phyloP scores from a whole-genome alignment of 805 yeast genomes.

The Cyberlindnera bimundalis region DNA sequence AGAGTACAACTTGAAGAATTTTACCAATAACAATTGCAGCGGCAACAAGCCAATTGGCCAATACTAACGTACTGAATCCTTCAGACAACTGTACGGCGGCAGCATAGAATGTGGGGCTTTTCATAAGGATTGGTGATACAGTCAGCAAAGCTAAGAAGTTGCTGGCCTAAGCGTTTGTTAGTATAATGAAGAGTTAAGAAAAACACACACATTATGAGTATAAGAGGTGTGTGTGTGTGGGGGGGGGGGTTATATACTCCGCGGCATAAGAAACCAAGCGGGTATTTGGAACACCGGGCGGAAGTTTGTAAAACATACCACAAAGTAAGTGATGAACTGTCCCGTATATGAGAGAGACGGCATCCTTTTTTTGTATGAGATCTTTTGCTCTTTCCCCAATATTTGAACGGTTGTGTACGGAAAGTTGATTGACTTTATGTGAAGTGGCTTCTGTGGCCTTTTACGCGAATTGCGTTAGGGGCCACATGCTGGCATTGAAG shows the following conservation, averaged over 20 bases:
- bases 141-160: conserved; percentile 34
- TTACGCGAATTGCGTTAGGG: too few species aligned
- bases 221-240: too few species aligned
- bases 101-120: conserved; percentile 42
- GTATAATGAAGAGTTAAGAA: too few species aligned
- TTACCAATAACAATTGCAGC: conserved; percentile 40
- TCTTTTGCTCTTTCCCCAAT: background rate
- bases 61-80: conserved; percentile 41
- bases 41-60: conserved; percentile 44
- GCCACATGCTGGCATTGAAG: too few species aligned
- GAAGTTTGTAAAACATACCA: conserved; percentile 5
- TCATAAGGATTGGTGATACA: conserved; percentile 35
- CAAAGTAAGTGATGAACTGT: conserved; percentile 19
- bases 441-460: too few species aligned
- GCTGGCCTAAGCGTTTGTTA: conserved; percentile 29
- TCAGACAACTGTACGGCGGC: conserved; percentile 48
- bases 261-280: too few species aligned
- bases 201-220: too few species aligned
- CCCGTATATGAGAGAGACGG: conserved; percentile 14
- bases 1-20: conserved; percentile 48
- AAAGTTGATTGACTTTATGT: too few species aligned
- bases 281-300: too few species aligned
- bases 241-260: too few species aligned
- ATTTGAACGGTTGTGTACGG: too few species aligned
- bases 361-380: conserved; percentile 2